These are phyloP conservation scores for Dissophora ornata DNA, from an alignment of 192 early-diverging fungal species.

Conservation along the genomic window DNA sequence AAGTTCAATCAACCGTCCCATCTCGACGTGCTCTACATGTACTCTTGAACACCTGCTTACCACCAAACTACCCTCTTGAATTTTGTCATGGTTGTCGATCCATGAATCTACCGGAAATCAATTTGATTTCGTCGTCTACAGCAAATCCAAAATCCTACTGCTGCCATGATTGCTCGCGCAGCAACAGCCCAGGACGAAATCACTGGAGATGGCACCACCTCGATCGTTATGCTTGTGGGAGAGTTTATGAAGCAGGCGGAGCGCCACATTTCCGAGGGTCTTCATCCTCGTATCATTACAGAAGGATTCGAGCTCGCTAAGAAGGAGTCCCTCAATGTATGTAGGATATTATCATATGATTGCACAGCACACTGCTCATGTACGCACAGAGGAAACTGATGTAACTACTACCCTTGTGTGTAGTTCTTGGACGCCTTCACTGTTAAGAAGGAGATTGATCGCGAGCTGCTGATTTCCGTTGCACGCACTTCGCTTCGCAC, in stretches of 20 bases:
- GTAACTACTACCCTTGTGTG: no score
- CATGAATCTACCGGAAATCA: conserved; percentile 1
- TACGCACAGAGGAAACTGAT: no score
- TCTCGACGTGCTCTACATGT: not conserved
- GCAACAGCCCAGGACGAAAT: conserved; percentile 99
- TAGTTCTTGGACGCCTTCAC: conserved; percentile 94
- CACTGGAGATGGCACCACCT: conserved; percentile 98
- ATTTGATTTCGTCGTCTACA: conserved; percentile 35
- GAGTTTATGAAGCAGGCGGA: conserved; percentile 98
- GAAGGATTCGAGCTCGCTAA: conserved; percentile 98
- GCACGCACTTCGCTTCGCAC: conserved; percentile 96
- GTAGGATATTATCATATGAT: no score
- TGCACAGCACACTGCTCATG: no score
- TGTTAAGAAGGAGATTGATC: conserved; percentile 81
- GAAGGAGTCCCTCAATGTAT: conserved; percentile 88
- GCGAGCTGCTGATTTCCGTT: conserved; percentile 88
- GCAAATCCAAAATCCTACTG: conserved; percentile 99
- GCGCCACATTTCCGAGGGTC: conserved; percentile 92
- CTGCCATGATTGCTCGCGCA: conserved; percentile 99
- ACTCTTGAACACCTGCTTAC: no score
- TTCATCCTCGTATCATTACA: conserved; percentile 95
- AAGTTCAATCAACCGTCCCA: no score
- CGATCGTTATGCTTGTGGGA: conserved; percentile 95
- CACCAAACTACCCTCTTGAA: no score
- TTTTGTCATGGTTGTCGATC: not conserved